Conservation (phyloP, 768 basidiomycete species). For the Lactarius indigo region DNA sequence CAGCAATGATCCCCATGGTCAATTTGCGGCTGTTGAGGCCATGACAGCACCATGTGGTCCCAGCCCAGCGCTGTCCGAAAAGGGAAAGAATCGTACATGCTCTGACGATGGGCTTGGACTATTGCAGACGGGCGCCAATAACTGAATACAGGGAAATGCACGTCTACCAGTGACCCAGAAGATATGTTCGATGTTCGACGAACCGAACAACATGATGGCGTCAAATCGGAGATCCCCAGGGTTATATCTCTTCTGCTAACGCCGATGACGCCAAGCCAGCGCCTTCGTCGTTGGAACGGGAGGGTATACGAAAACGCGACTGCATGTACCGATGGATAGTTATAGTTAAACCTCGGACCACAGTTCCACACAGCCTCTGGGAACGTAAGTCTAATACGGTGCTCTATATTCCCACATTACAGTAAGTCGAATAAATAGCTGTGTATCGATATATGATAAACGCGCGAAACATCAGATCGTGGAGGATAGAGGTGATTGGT, state of each 20-base stretch:
- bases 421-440: not conserved
- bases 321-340: not conserved
- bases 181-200: not conserved
- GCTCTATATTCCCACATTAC: not conserved
- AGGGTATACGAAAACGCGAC: not conserved
- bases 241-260: not conserved
- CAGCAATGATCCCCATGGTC: not conserved
- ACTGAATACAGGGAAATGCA: not conserved
- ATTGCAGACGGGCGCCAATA: not conserved
- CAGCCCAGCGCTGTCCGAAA: not conserved
- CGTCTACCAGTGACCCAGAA: not conserved
- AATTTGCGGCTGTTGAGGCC: not conserved
- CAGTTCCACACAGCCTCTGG: not conserved
- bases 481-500: not conserved
- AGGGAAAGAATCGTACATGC: not conserved
- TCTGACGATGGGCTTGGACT: not conserved
- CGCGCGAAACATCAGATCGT: not conserved
- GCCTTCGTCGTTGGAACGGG: not conserved
- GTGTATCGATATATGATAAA: not conserved
- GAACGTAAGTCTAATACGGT: not conserved
- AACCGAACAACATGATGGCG: not conserved
- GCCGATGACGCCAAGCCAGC: not conserved
- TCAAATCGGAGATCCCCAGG: not conserved
- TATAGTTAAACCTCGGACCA: not conserved
- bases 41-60: not conserved